Conservation (phyloP, 805 yeast genomes). For the Starmerella bombicola region DNA sequence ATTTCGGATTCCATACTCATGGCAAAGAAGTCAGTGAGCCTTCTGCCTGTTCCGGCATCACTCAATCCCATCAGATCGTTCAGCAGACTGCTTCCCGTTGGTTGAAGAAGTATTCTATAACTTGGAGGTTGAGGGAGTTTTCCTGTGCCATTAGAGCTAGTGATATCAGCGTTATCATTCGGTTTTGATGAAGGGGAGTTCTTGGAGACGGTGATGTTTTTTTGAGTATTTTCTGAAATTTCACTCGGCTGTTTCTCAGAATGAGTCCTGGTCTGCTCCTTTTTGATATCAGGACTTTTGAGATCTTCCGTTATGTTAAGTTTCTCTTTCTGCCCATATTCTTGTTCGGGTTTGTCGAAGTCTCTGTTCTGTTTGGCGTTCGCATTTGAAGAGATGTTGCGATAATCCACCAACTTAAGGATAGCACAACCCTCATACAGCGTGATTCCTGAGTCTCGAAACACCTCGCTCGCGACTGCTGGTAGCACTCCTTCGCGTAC, state of each 20-base stretch:
- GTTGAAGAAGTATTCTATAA: slow-evolving; percentile 64
- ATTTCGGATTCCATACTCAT: slow-evolving; percentile 82
- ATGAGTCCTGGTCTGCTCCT: background rate
- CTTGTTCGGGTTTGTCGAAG: background rate
- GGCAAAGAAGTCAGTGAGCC: slow-evolving; percentile 64
- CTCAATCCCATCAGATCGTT: slow-evolving; percentile 78
- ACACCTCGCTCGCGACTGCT: slow-evolving; percentile 74
- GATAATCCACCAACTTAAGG: slow-evolving; percentile 74
- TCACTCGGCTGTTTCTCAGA: background rate
- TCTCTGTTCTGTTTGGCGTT: slow-evolving; percentile 2
- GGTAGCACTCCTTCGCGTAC: slow-evolving; percentile 77
- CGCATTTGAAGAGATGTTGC: slow-evolving; percentile 32
- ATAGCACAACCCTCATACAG: slow-evolving; percentile 86
- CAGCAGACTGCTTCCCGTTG: slow-evolving; percentile 68
- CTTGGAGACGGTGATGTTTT: background rate
- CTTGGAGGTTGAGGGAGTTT: slow-evolving; percentile 43
- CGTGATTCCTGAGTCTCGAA: slow-evolving; percentile 72
- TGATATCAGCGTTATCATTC: background rate
- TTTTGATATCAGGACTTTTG: background rate
- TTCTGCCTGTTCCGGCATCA: slow-evolving; percentile 51
- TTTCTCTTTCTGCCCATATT: background rate
- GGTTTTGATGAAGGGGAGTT: background rate
- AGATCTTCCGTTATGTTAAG: background rate
- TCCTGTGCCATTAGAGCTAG: background rate
- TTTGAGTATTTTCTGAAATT: background rate